Evolutionary conservation across 805 yeast species (phyloP), one percentile per base, ranked within the genome.

Genomic region (Pichia scutulata): DNA sequence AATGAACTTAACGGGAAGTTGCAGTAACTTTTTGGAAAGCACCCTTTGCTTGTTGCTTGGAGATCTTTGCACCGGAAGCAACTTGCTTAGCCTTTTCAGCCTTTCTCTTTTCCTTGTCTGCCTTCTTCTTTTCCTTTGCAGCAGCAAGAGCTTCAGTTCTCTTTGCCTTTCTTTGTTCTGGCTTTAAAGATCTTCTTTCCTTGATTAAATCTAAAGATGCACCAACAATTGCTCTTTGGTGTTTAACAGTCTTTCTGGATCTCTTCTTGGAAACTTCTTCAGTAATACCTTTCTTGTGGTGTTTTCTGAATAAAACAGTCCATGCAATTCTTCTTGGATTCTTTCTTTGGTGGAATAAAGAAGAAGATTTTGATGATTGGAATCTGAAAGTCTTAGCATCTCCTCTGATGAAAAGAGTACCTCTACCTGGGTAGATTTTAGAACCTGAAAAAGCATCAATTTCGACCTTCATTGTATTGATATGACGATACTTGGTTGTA

Each of bases 391-490:
- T 77, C 84, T 93, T 93, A 72, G 98, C 90, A 89, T 93, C 99
- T 70, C 98, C 98, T 80, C 99, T 89, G 77, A 93, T 89, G 73
- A 88, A 93, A 75, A 93, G 84, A 74, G 95, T 89, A 79, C 99
- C 98, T 84, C 97, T 89, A 80, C 99, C 99, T 82, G 99, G 99
- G 95, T 92, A 93, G 84, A 93, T 92, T 81, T 92, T 93, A 71
- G 92, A 78, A 77, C 99, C 99, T 70, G 99, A 92, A 82, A 93
- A 93, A 73, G 98, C 87, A 78, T 93, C 98, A 81, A 92, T 80
- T 86, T 93, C 99, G 78, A 93, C 88, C 96, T 93, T 93, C 99
- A 93, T 93, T 75, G 50, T 48, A 36, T 43, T 51, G 53, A 44
- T 50, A 33, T 43, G 39, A 23, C 22, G 44, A 30, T 52, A 23